phyloP scores from a whole-genome alignment of 208 protist genomes.

The Acanthamoeba lenticulata region DNA sequence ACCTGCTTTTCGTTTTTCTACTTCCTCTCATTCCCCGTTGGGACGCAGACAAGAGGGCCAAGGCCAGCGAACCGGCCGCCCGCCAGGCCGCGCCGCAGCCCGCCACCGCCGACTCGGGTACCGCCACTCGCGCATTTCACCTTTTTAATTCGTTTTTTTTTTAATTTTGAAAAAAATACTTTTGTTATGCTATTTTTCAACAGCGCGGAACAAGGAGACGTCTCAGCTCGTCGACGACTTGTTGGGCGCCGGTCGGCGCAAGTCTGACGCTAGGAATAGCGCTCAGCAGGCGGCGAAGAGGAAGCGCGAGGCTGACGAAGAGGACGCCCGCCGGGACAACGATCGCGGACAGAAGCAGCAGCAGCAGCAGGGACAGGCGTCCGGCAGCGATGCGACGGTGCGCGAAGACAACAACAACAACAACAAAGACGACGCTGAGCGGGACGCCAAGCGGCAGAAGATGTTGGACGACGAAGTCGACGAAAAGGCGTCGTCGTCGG shows the following conservation, averaged over 20 bases:
- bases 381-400: not conserved
- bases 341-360: not conserved
- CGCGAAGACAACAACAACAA: not conserved
- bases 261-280: not conserved
- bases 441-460: not conserved
- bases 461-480: not conserved
- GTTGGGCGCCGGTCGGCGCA: not conserved
- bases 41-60: too few relatives aligned
- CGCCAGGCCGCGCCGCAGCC: too few relatives aligned
- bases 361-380: not conserved
- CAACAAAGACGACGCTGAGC: not conserved
- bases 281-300: not conserved
- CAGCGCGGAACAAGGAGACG: not conserved
- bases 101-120: too few relatives aligned
- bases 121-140: too few relatives aligned
- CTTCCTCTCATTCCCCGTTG: not conserved
- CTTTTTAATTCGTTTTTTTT: too few relatives aligned
- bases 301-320: not conserved
- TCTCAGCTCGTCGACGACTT: conserved; percentile 29
- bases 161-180: too few relatives aligned
- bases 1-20: not conserved
- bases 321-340: not conserved
- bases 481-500: too few relatives aligned
- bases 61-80: too few relatives aligned
- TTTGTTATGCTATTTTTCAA: not conserved